Evolutionary conservation across 257 asterid species (phyloP).

Genomic region (Ligustrum vulgare): DNA sequence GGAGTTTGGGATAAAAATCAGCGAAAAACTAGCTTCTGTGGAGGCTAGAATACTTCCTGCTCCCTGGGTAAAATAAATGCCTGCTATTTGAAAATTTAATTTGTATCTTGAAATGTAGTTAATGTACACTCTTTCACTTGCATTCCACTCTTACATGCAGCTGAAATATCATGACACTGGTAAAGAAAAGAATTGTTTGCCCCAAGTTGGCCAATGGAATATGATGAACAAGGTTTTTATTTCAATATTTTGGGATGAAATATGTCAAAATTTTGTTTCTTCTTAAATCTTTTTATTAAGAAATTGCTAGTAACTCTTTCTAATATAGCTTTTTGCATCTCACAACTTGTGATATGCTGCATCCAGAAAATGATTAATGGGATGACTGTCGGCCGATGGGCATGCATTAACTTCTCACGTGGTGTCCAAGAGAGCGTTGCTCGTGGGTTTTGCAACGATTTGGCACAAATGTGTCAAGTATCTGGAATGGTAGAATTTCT

Average conservation of each 20-base stretch:
- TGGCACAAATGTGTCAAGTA: constrained; percentile 98
- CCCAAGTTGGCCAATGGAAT: constrained; percentile 99
- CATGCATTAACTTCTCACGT: constrained; percentile 95
- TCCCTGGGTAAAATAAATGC: constrained; percentile 75
- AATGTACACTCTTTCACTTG: constrained; percentile 18
- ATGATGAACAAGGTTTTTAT: constrained; percentile 91
- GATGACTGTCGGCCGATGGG: constrained; percentile 96
- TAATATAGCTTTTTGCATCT: neutral
- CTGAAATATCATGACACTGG: constrained; percentile 92
- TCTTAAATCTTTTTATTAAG: neutral
- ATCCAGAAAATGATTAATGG: constrained; percentile 97
- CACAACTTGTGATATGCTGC: constrained; percentile 14
- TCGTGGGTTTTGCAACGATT: constrained; percentile 91
- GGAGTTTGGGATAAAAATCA: constrained; percentile 89
- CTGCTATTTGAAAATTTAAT: neutral
- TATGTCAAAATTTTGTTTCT: constrained; percentile 7
- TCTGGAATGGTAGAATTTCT: constrained; percentile 81
- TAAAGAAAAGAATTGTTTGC: constrained; percentile 93
- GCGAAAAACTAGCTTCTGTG: constrained; percentile 78
- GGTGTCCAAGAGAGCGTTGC: constrained; percentile 95
- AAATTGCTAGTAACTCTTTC: neutral
- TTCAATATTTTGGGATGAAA: neutral
- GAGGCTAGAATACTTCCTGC: constrained; percentile 99
- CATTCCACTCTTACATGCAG: constrained; percentile 36
- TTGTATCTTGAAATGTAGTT: neutral